Percentiles rank a stretch among this genome's conserved stretches.
phyloP scores from a whole-genome alignment of 805 yeast species.

The Grigorovia humatica region DNA sequence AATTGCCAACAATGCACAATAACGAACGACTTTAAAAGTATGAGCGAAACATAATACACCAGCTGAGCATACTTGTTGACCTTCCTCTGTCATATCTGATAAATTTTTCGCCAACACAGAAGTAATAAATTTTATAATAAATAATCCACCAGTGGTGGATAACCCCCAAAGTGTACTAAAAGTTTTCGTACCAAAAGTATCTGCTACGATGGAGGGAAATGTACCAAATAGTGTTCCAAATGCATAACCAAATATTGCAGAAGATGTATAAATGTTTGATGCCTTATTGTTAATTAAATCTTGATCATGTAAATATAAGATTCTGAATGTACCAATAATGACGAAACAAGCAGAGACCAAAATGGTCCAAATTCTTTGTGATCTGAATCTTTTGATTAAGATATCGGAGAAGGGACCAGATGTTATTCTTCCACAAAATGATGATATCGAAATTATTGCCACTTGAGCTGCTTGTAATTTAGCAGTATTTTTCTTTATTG shows the following conservation, averaged over 20 bases:
- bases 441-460: conserved; percentile 51
- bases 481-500: conserved; percentile 9
- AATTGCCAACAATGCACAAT: background rate
- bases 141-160: conserved; percentile 58
- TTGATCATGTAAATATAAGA: background rate
- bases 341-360: conserved; percentile 32
- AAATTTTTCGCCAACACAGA: conserved; percentile 46
- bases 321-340: conserved; percentile 28
- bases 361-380: conserved; percentile 61
- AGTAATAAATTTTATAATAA: conserved; percentile 44
- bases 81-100: conserved; percentile 33
- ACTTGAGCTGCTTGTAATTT: conserved; percentile 62
- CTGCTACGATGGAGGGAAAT: conserved; percentile 70
- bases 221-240: conserved; percentile 68
- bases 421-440: conserved; percentile 53
- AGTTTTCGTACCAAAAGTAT: conserved; percentile 53
- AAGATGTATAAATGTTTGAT: conserved; percentile 37
- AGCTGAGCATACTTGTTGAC: conserved; percentile 33
- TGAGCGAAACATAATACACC: conserved; percentile 42
- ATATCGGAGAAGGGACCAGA: conserved; percentile 61
- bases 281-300: conserved; percentile 19
- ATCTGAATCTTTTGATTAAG: conserved; percentile 38
- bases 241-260: conserved; percentile 49
- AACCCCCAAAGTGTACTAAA: conserved; percentile 74
- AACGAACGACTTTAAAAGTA: conserved; percentile 22